Base-by-base conservation (phyloP, 192 early-diverging fungal species). In the Coemansia sp. region DNA sequence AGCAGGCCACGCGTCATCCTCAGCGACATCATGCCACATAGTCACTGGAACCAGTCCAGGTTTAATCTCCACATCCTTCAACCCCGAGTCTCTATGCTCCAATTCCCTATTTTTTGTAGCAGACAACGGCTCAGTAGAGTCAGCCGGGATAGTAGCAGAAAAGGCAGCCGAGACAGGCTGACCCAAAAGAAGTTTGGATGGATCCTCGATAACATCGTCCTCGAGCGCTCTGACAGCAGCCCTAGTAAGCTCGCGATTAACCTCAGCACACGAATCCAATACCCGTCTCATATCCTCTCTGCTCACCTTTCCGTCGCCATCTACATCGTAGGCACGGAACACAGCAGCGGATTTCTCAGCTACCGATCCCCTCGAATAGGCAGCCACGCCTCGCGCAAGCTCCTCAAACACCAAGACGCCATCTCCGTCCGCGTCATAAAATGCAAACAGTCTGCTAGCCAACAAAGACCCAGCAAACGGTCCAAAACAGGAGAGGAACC, bases 121-220 rank as follows among this genome's bases (percentile, higher is more conserved):
- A 14, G 43, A 17, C 16, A 14, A 14, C 16, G n/a, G 47, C 43
- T 23, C 43, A 16, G 43, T 17, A 17, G 49, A 38, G 23, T 82
- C 73, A 19, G 62, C 73, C 0, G 91, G 93, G 9, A 96, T 91
- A 0, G 92, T 88, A 3, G 92, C 95, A 6, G 91, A 89, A 69
- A 98, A 99, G 9, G 92, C 90, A 0, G 96, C 91, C 40, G 91
- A 92, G 3, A 99, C 90, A 19, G 97, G 95, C 76, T 95, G 87
- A 77, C 70, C 93, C 0, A 70, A 64, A 53, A 82, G 42, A 42
- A 76, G 75, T 53, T 62, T 70, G 1, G 43, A 28, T 2, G 71
- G 71, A 4, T 71, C 58, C 37, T 74, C 72, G 89, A 96, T 90
- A 78, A 94, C 90, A 30, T 91, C 92, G 55, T 92, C 91, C 63